Conservation (phyloP, 2,329 filamentous ascomycete species). For the Plenodomus tracheiphilus region DNA sequence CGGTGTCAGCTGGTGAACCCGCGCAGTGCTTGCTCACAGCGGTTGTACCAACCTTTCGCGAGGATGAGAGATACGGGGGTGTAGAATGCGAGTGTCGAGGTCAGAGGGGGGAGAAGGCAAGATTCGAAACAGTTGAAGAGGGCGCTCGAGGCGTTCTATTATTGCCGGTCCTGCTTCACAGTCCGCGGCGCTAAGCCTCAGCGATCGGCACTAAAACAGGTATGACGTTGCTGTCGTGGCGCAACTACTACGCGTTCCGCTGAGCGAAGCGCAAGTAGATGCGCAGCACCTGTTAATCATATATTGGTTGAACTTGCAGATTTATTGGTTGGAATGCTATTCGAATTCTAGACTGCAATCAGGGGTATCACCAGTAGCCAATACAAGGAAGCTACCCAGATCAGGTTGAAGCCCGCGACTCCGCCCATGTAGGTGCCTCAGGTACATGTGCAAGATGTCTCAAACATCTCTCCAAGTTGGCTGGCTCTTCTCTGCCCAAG, state of each 20-base stretch:
- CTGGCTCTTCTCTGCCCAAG: conserved; percentile 41
- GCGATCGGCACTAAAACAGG: conserved; percentile 11
- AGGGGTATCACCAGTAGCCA: conserved; percentile 7
- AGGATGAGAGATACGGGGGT: neutral
- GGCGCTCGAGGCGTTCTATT: conserved; percentile 13
- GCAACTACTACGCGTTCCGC: neutral
- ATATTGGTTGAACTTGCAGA: neutral
- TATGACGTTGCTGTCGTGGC: conserved; percentile 32
- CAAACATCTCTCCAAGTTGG: conserved; percentile 46
- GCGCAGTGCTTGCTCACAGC: neutral
- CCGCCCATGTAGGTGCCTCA: neutral
- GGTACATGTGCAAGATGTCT: no score
- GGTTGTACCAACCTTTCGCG: neutral
- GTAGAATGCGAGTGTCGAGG: neutral
- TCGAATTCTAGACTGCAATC: neutral
- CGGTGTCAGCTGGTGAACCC: neutral
- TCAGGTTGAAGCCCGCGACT: neutral
- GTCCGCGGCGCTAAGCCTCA: conserved; percentile 14
- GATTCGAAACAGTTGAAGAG: conserved; percentile 8
- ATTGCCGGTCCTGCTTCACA: conserved; percentile 21
- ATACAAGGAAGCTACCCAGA: neutral
- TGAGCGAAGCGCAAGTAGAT: neutral
- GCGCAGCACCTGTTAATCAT: neutral
- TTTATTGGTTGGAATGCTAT: neutral
- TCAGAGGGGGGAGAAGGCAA: neutral